Base-by-base conservation (phyloP, 179 eudicot species). In the Nepenthes alata region DNA sequence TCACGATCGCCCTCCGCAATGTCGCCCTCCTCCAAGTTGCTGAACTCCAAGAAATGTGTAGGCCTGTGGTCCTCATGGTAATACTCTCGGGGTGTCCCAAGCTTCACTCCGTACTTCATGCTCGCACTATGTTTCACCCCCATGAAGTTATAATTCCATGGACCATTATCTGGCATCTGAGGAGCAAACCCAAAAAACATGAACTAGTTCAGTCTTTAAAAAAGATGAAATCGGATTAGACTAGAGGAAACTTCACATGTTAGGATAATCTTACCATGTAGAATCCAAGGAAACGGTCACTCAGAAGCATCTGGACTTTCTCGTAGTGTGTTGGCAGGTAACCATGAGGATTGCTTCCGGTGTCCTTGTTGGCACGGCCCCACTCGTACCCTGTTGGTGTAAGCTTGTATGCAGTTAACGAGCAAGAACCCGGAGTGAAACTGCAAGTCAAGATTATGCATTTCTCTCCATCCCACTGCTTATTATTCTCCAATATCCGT, bases 61-160 rank as follows among this genome's bases (percentile, higher is more conserved):
- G 94, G 94, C 47, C 88, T 72, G 57, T 89, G 96, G 53, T 86
- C 90, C 67, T 89, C 95, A 12, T 90, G 77, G 62, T 87, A 90
- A 71, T 75, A 90, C 62, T 90, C 97, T 4, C 87, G 78, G 0
- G 96, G 96, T 4, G 85, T 75, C 56, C 96, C 96, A 3, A 88
- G 85, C 76, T 81, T 91, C 45, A 91, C 81, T 6, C 90, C 97
- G 36, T 88, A 88, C 53, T 72, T 88, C 96, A 88, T 82, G 82
- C 85, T 72, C 35, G 63, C 79, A 0, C 86, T 80, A 55, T 93
- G 98, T 75, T 85, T 93, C 73, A 87, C 98, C 10, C 98, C 98
- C 98, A 89, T 89, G 72, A 93, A 93, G 74, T 93, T 93, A 79
- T 80, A 93, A 63, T 93, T 93, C 98, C 98, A 89, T 0, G 98